Evolutionary conservation across 2,329 filamentous ascomycete species (phyloP).

Genomic region (Chalaropsis ovoidea): DNA sequence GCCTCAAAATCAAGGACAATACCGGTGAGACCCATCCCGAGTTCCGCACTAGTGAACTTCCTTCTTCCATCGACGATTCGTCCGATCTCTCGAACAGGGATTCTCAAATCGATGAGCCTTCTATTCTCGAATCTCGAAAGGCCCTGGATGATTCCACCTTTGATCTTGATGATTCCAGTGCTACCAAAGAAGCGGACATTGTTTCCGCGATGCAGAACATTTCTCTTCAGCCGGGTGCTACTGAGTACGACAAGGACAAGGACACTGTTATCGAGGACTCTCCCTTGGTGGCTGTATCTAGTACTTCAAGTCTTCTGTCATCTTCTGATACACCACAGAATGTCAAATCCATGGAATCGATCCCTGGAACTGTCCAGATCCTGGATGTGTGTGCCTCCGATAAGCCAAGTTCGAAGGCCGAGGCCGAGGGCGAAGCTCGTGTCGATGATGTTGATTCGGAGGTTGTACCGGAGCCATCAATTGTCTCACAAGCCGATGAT

Average conservation of each 20-base stretch:
- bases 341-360: background rate
- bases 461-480: slow-evolving; percentile 24
- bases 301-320: background rate
- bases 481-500: slow-evolving; percentile 25
- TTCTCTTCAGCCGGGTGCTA: background rate
- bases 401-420: background rate
- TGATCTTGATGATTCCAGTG: background rate
- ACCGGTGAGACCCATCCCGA: slow-evolving; percentile 44
- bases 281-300: background rate
- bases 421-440: background rate
- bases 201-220: slow-evolving; percentile 19
- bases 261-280: background rate
- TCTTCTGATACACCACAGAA: background rate
- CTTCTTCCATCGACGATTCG: slow-evolving; percentile 13
- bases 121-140: slow-evolving; percentile 11
- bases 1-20: slow-evolving; percentile 43
- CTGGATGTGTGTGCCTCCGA: background rate
- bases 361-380: background rate
- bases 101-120: slow-evolving; percentile 17
- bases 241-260: background rate
- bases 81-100: slow-evolving; percentile 20
- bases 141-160: background rate
- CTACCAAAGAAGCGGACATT: slow-evolving; percentile 19
- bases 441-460: slow-evolving; percentile 15
- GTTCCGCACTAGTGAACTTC: slow-evolving; percentile 27